A percentile compares a stretch with the other conserved stretches of the same genome.
These are phyloP conservation scores for Wallacemonas sp. DNA, from an alignment of 208 protist genomes.

Conservation along the genomic window DNA sequence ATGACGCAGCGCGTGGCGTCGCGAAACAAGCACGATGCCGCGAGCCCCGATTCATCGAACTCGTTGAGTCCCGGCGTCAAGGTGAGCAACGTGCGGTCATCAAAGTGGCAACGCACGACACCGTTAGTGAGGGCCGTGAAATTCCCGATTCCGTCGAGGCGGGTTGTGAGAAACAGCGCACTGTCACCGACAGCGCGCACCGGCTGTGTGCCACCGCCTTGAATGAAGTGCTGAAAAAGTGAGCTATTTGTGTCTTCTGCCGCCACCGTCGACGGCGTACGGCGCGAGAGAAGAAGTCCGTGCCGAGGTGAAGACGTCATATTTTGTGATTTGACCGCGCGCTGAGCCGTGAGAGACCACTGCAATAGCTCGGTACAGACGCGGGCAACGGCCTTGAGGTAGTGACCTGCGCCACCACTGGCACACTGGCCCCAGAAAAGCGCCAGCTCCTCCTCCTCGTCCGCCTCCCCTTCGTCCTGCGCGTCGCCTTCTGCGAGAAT, in stretches of 20 bases:
- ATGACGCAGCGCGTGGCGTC: constrained; percentile 63
- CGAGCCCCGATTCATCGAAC: constrained; percentile 51
- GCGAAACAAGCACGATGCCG: constrained; percentile 59
- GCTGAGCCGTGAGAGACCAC: constrained; percentile 28
- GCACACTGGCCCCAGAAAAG: neutral
- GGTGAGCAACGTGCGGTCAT: constrained; percentile 75
- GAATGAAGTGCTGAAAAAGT: neutral
- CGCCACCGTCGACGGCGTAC: constrained; percentile 5
- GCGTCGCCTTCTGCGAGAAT: no score
- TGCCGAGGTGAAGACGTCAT: no score
- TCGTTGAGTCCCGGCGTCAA: constrained; percentile 65
- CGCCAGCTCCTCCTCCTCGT: neutral
- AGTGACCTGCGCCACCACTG: neutral
- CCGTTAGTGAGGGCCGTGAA: constrained; percentile 85
- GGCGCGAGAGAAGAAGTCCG: no score
- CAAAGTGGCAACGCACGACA: constrained; percentile 69
- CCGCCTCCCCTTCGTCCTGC: neutral
- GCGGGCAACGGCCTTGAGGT: neutral
- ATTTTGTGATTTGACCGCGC: constrained; percentile 10
- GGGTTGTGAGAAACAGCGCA: constrained; percentile 57
- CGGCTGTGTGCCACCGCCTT: neutral
- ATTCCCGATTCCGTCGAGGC: constrained; percentile 69
- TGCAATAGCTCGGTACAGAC: constrained; percentile 50
- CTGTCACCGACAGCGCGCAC: constrained; percentile 10
- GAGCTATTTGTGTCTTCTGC: constrained; percentile 19